Conservation (phyloP, 345 rosid genomes). For the Gynandropsis gynandra region DNA sequence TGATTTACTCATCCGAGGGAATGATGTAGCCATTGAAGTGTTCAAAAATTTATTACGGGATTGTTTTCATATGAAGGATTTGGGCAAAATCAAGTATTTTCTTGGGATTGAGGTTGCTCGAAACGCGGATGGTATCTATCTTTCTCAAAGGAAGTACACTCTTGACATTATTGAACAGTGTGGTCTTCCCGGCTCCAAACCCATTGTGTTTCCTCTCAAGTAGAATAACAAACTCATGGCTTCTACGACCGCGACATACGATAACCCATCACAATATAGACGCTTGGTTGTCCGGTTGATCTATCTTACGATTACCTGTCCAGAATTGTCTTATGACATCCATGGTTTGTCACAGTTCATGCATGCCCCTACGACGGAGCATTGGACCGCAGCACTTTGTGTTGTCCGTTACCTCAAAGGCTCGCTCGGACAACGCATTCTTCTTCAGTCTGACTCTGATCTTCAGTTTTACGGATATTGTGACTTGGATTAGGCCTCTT, state of each 20-base stretch:
- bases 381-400: not conserved
- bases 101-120: not conserved
- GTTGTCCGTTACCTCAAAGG: not conserved
- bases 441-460: not conserved
- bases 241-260: no score
- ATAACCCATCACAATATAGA: not conserved
- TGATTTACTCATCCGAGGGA: not conserved
- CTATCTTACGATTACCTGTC: no score
- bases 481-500: not conserved
- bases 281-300: not conserved
- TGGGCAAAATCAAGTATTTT: not conserved
- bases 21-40: not conserved
- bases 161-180: not conserved
- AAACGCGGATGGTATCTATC: not conserved
- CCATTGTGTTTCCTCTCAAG: not conserved
- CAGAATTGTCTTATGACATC: not conserved
- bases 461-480: not conserved
- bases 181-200: not conserved
- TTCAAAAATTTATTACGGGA: not conserved
- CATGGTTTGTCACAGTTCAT: not conserved
- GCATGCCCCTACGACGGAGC: not conserved
- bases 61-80: not conserved
- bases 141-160: not conserved
- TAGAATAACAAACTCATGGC: not conserved
- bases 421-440: not conserved